Evolutionary conservation across 2,329 filamentous ascomycete genomes (phyloP).

Genomic region (Rutstroemia sp.): DNA sequence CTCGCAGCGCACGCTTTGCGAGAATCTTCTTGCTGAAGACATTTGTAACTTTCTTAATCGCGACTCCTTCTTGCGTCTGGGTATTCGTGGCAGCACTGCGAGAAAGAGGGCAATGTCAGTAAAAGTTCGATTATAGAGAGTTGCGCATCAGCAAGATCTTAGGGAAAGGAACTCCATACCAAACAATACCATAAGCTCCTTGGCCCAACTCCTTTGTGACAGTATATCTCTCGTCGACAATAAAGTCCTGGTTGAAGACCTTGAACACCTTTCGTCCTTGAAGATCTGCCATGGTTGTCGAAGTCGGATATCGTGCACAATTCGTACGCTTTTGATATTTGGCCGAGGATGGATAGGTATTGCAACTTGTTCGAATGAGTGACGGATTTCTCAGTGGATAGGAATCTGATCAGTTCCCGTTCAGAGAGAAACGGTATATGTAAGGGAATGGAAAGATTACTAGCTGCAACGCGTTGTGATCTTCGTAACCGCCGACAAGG

Average conservation of each 20-base stretch:
- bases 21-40: constrained; percentile 99
- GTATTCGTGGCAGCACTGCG: constrained; percentile 83
- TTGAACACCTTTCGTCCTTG: constrained; percentile 85
- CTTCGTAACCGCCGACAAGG: constrained; percentile 8
- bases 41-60: constrained; percentile 99
- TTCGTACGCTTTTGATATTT: background rate
- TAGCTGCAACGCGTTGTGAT: background rate
- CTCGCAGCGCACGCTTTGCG: constrained; percentile 91
- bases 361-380: background rate
- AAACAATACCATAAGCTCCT: constrained; percentile 97
- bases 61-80: constrained; percentile 85
- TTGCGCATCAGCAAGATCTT: constrained; percentile 1
- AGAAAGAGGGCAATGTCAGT: constrained; percentile 14
- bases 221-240: constrained; percentile 96
- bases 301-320: background rate
- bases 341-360: background rate
- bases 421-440: constrained; percentile 4
- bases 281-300: constrained; percentile 27
- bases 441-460: background rate
- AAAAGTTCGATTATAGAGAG: constrained; percentile 21
- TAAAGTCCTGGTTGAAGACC: constrained; percentile 99
- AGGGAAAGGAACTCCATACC: constrained; percentile 48
- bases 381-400: background rate
- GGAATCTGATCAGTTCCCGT: background rate
- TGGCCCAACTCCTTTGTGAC: constrained; percentile 98